Percentiles rank a stretch among this genome's conserved stretches.
Conservation (phyloP, 805 yeast genomes). For the Saccharomycopsis javanensis region DNA sequence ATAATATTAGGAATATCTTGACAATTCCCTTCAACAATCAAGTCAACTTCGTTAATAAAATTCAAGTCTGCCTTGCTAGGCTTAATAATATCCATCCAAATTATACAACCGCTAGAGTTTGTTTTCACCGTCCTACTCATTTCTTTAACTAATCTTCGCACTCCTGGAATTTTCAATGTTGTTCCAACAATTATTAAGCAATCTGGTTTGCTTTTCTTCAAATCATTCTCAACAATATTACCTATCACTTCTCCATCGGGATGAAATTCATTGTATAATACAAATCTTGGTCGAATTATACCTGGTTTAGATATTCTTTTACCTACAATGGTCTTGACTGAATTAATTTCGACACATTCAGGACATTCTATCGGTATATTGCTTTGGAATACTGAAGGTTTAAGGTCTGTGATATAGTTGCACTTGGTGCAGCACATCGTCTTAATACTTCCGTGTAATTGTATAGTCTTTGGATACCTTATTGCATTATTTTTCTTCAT, state of each 20-base stretch:
- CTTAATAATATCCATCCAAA: slow-evolving; percentile 52
- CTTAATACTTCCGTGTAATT: slow-evolving; percentile 76
- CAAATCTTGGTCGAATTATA: slow-evolving; percentile 53
- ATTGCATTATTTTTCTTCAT: slow-evolving; percentile 6
- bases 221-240: slow-evolving; percentile 56
- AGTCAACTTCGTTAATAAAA: slow-evolving; percentile 42
- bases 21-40: slow-evolving; percentile 57
- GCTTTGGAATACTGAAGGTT: slow-evolving; percentile 39
- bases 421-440: slow-evolving; percentile 73
- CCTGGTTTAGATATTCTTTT: slow-evolving; percentile 57
- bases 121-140: slow-evolving; percentile 34
- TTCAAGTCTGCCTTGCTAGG: slow-evolving; percentile 43
- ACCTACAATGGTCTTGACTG: slow-evolving; percentile 48
- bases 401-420: slow-evolving; percentile 43
- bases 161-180: slow-evolving; percentile 72
- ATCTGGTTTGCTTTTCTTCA: slow-evolving; percentile 52
- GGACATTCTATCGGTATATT: slow-evolving; percentile 39
- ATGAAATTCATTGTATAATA: slow-evolving; percentile 64
- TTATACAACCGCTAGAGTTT: slow-evolving; percentile 40
- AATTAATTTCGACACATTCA: slow-evolving; percentile 51
- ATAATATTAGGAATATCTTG: slow-evolving; percentile 26
- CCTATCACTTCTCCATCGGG: slow-evolving; percentile 89
- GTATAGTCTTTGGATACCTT: slow-evolving; percentile 54
- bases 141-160: slow-evolving; percentile 49
- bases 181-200: slow-evolving; percentile 79